Conservation (phyloP, 257 asterid genomes). For the Echium plantagineum region DNA sequence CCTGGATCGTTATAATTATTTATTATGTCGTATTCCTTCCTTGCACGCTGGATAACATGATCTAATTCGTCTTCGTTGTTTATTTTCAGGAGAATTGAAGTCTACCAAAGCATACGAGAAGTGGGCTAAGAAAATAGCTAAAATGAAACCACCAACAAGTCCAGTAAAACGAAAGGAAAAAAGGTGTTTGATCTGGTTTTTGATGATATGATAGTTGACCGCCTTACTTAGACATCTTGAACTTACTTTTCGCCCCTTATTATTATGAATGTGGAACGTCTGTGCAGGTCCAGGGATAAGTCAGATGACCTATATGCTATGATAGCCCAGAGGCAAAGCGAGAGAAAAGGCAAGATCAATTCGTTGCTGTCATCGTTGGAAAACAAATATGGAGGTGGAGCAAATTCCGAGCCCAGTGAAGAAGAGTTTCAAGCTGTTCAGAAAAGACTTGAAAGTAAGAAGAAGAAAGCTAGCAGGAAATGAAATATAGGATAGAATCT, state of each 20-base stretch:
- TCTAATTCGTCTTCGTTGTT: background rate
- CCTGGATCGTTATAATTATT: background rate
- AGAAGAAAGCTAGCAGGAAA: conserved; percentile 47
- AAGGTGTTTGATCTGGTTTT: conserved; percentile 15
- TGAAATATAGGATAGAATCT: conserved; percentile 17
- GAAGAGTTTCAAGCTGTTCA: conserved; percentile 91
- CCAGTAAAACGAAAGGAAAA: conserved; percentile 55
- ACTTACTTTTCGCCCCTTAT: background rate
- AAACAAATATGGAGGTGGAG: conserved; percentile 62
- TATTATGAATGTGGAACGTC: background rate
- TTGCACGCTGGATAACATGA: background rate
- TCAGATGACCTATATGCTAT: conserved; percentile 59
- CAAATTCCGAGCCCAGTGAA: conserved; percentile 62
- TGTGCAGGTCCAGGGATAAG: conserved; percentile 45
- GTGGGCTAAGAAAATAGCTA: conserved; percentile 80
- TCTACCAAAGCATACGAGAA: conserved; percentile 62
- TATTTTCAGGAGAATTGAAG: conserved; percentile 46
- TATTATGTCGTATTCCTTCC: background rate
- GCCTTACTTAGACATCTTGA: background rate
- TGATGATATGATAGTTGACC: background rate
- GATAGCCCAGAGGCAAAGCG: conserved; percentile 63
- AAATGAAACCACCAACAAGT: conserved; percentile 81
- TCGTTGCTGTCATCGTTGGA: conserved; percentile 74
- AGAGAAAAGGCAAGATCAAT: conserved; percentile 62
- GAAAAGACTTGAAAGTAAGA: conserved; percentile 48